Evolutionary conservation across 495 filamentous ascomycete species (phyloP).

Genomic region (Podospora didyma): DNA sequence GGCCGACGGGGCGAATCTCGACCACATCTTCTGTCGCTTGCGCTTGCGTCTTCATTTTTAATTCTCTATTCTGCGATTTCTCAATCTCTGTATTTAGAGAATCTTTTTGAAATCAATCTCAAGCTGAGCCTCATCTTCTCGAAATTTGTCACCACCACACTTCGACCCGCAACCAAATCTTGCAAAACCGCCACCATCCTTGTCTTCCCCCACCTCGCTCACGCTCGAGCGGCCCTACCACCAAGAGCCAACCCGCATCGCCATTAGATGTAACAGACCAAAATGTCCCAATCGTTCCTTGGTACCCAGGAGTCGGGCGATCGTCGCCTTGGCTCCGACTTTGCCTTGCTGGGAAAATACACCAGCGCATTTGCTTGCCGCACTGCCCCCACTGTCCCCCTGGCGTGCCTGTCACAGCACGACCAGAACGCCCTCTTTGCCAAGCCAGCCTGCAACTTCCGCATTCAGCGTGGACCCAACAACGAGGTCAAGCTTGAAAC

Average conservation of each 20-base stretch:
- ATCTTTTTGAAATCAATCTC: no score
- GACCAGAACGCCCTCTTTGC: conserved; percentile 22
- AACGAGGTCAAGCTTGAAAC: conserved; percentile 14
- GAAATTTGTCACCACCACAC: no score
- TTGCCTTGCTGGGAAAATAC: conserved; percentile 23
- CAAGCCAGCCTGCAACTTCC: conserved; percentile 4
- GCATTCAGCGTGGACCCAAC: conserved; percentile 9
- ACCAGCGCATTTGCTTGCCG: neutral
- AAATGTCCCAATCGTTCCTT: conserved; percentile 15
- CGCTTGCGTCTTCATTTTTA: no score
- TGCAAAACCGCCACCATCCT: neutral
- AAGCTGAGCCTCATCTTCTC: no score
- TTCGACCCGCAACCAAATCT: no score
- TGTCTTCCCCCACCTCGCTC: neutral
- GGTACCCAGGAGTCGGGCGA: conserved; percentile 17
- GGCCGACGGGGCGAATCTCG: no score
- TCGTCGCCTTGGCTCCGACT: conserved; percentile 20
- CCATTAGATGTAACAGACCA: neutral
- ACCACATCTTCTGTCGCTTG: no score
- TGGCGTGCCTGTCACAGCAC: conserved; percentile 17
- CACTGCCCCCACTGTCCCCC: conserved; percentile 4
- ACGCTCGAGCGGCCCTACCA: no score
- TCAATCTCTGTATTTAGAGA: no score
- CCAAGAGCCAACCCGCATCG: no score
- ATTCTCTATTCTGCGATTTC: no score